Base-by-base conservation (phyloP, 2,329 filamentous ascomycete genomes). In the Penicillium aurantiogriseum region DNA sequence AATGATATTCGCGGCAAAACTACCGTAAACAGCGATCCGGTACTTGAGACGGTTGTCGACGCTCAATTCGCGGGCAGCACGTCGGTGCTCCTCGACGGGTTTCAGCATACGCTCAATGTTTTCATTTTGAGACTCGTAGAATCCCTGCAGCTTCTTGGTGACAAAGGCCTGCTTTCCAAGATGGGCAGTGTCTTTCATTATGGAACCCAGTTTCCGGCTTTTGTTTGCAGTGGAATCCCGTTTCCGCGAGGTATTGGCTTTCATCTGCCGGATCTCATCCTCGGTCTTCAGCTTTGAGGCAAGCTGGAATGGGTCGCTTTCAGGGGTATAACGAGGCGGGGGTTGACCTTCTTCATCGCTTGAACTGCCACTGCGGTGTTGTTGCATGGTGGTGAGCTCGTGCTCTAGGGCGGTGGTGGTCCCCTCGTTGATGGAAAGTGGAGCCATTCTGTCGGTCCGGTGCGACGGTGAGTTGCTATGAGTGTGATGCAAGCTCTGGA, bases 101-200 rank as follows among this genome's bases (percentile, higher is more conserved):
- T 96, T 97, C 63, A 97, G 82, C 77, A 97, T 84, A 11, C 91
- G 86, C 78, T 96, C 86, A 64, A 99, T 99, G 67, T 91, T 92
- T 73, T 92, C 90, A 72, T 99, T 99, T 72, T 99, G 93, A 31
- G 83, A 82, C 72, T 91, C 85, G 80, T 97, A 97, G 78, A 97
- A 97, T 50, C 85, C 84, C 68, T 89, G 83, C 17, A 97, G 73
- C 68, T 68, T 69, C 9, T 61, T 64, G 33, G 64, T 67, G n/a
- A 62, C 67, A 10, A 67, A 29, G 53, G 65, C 29, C 63, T 70
- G 69, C 69, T 80, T 59, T 78, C 81, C 68, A 83, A 81, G 44
- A 42, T 47, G 53, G 17, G 56, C 42, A 7, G 58, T 56, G 27
- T 59, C 48, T 25, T 55, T 38, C 33, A 66, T 47, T 15, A 66